A percentile compares a stretch with the other conserved stretches of the same genome.
Conservation (phyloP, 2,329 filamentous ascomycete genomes). For the Verticillium isaacii region DNA sequence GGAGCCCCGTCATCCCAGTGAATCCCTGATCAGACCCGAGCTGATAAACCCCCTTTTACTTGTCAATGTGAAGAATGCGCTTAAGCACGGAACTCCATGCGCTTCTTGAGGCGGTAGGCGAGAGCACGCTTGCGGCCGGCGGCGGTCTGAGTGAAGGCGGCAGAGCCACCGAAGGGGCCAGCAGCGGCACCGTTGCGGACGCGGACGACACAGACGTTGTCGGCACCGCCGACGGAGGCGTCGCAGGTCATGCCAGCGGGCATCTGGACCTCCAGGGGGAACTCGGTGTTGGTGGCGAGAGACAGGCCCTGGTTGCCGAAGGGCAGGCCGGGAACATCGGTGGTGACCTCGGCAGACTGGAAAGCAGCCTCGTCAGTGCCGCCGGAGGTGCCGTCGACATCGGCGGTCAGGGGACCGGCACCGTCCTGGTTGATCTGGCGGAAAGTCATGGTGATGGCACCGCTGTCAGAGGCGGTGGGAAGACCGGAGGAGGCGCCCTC, state of each 20-base stretch:
- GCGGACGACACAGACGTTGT: constrained; percentile 61
- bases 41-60: neutral
- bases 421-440: constrained; percentile 70
- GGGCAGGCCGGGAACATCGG: constrained; percentile 54
- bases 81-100: constrained; percentile 24
- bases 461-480: constrained; percentile 56
- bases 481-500: constrained; percentile 48
- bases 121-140: constrained; percentile 57
- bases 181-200: constrained; percentile 58
- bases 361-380: constrained; percentile 58
- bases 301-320: constrained; percentile 49
- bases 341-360: constrained; percentile 51
- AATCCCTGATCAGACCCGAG: constrained; percentile 2
- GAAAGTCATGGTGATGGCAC: constrained; percentile 59
- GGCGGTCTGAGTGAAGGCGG: constrained; percentile 58
- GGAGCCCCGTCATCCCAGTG: neutral
- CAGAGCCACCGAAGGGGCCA: constrained; percentile 63
- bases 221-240: constrained; percentile 51
- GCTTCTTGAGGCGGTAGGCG: constrained; percentile 42
- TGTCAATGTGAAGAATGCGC: neutral
- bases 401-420: constrained; percentile 57
- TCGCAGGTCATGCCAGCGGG: constrained; percentile 64
- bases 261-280: constrained; percentile 61
- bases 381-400: constrained; percentile 58
- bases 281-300: constrained; percentile 56